Evolutionary conservation across 495 filamentous ascomycete species (phyloP), one percentile per base, ranked within the genome.

Genomic region (Mycothermus thermophilus): DNA sequence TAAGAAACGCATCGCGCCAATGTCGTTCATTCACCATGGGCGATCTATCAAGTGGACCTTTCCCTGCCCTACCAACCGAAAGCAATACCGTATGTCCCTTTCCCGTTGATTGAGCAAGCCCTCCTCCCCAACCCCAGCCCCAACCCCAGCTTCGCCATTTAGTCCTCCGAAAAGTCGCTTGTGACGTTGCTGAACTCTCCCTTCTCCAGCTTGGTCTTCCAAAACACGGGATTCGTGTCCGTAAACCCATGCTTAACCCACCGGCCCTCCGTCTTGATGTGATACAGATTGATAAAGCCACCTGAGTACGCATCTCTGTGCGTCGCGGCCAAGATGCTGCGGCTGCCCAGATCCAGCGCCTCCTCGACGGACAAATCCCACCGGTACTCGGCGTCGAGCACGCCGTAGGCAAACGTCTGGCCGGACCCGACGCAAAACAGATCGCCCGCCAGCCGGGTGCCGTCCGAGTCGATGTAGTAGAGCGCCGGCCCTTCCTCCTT

Each of bases 401-500:
- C 90, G 61, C 90, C 90, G 59, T 97, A 97, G 32, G 90, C 90
- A 55, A 96, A 96, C 2, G 92, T 97, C 69, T 97, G 90, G 51
- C 90, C 90, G 30, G 82, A 90, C 26, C 90, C 90, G 39, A 97
- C 90, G 63, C 92, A 97, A 72, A 96, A 97, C 41, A 96, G 66
- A 64, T 96, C 92, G 26, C 90, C 92, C 24, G 83, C 66, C 29
- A 96, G 69, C 17, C 90, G 74, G 24, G 92, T 96, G 44, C 90
- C 90, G 64, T 97, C 90, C 31, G 80, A 90, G 63, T 97, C 90
- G 62, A 97, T 92, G 69, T 97, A 97, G 74, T 96, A 97, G 10
- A 97, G 77, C 23, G 90, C 90, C 13, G 90, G 88, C 2, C 90
- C 90, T 70, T 97, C 90, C 60, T 85, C 80, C 32, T 83, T 79